Conservation (phyloP, 2,329 filamentous ascomycete species). For the Scytalidium sp. region DNA sequence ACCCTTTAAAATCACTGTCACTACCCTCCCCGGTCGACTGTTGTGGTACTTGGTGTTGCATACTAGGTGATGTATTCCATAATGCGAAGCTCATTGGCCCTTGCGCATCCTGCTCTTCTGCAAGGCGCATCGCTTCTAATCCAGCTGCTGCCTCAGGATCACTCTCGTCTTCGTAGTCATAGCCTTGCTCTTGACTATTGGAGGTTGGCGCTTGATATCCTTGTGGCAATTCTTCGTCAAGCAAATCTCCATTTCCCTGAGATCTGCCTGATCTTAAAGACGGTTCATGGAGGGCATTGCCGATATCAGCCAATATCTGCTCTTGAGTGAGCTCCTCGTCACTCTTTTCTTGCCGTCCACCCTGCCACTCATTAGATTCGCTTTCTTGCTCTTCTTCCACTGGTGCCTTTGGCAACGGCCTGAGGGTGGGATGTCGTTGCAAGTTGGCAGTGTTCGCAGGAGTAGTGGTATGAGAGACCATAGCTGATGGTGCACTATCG, state of each 20-base stretch:
- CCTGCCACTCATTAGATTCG: constrained; percentile 24
- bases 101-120: constrained; percentile 73
- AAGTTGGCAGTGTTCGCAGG: constrained; percentile 13
- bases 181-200: constrained; percentile 47
- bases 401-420: constrained; percentile 29
- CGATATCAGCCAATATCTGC: constrained; percentile 31
- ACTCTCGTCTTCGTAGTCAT: constrained; percentile 69
- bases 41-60: constrained; percentile 36
- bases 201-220: constrained; percentile 47
- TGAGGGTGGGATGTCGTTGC: constrained; percentile 29
- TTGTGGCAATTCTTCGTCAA: constrained; percentile 41
- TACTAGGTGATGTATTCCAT: constrained; percentile 41
- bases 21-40: constrained; percentile 46
- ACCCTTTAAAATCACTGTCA: constrained; percentile 65
- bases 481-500: constrained; percentile 9
- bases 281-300: constrained; percentile 25
- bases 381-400: constrained; percentile 16
- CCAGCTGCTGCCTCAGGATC: constrained; percentile 87
- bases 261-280: constrained; percentile 13
- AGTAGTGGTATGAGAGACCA: constrained; percentile 9
- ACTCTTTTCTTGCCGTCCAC: constrained; percentile 14
- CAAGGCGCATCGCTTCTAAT: constrained; percentile 77
- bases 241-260: constrained; percentile 40
- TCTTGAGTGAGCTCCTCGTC: constrained; percentile 27
- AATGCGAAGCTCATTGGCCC: constrained; percentile 49